Conservation (phyloP, 2,329 filamentous ascomycete genomes). For the Aspergillus eucalypticola region DNA sequence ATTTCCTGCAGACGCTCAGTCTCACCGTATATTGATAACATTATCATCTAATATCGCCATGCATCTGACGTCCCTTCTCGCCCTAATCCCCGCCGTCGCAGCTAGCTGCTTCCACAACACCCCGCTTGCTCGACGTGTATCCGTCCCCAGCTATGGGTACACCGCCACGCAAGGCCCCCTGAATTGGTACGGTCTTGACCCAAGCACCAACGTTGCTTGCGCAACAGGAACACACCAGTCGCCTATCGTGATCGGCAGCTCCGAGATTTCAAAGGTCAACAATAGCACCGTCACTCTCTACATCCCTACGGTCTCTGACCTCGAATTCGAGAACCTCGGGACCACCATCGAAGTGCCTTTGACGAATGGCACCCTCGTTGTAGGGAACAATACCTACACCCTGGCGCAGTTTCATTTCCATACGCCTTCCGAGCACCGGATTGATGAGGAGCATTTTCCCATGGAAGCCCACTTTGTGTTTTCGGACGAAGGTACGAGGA, state of each 20-base stretch:
- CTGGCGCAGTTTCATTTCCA: constrained; percentile 23
- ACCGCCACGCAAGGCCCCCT: constrained; percentile 47
- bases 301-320: constrained; percentile 22
- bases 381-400: neutral
- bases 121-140: neutral
- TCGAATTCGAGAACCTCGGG: constrained; percentile 49
- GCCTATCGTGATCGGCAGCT: constrained; percentile 54
- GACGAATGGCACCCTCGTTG: constrained; percentile 50
- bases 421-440: constrained; percentile 6
- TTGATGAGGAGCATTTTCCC: constrained; percentile 3
- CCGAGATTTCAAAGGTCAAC: constrained; percentile 20
- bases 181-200: constrained; percentile 53
- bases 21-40: too few species aligned
- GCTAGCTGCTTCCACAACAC: neutral
- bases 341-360: constrained; percentile 54
- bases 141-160: constrained; percentile 4
- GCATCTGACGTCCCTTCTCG: neutral
- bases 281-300: constrained; percentile 23
- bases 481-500: constrained; percentile 44
- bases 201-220: constrained; percentile 48
- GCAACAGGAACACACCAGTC: constrained; percentile 55
- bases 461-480: constrained; percentile 52
- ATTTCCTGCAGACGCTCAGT: too few species aligned
- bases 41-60: too few species aligned
- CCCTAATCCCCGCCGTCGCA: neutral